These are phyloP conservation scores for Sodiomyces alkalinus DNA, from an alignment of 2,329 filamentous ascomycete genomes.

Conservation along the genomic window DNA sequence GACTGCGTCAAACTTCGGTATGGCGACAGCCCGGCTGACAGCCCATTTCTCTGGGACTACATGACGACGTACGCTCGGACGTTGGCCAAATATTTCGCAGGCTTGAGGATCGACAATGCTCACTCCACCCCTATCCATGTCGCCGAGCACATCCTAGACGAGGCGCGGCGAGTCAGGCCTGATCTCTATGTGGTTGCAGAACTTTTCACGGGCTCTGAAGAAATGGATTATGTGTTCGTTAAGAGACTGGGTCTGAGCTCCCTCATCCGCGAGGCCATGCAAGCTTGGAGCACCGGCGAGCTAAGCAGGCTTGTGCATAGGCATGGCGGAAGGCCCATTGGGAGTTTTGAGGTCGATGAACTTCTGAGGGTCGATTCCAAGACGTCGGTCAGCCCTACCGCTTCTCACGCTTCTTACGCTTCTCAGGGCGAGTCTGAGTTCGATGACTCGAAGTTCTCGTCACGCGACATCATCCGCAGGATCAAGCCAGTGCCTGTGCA, in stretches of 20 bases:
- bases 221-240: constrained; percentile 92
- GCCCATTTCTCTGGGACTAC: constrained; percentile 85
- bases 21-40: constrained; percentile 65
- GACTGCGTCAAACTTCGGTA: constrained; percentile 97
- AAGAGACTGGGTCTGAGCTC: constrained; percentile 83
- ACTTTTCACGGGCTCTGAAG: constrained; percentile 87
- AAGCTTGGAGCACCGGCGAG: constrained; percentile 90
- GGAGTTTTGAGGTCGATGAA: constrained; percentile 92
- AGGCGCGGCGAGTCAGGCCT: constrained; percentile 76
- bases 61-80: constrained; percentile 88
- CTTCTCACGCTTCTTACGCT: too few relatives aligned
- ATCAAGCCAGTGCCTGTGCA: constrained; percentile 84
- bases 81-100: constrained; percentile 88
- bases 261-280: constrained; percentile 94
- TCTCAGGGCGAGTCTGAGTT: constrained; percentile 16
- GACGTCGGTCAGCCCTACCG: constrained; percentile 12
- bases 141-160: constrained; percentile 85
- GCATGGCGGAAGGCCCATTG: constrained; percentile 86
- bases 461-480: constrained; percentile 54
- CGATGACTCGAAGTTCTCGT: too few relatives aligned
- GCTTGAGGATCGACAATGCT: constrained; percentile 94
- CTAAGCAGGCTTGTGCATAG: constrained; percentile 84
- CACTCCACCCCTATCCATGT: constrained; percentile 93
- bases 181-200: constrained; percentile 89
- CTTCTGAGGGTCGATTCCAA: constrained; percentile 46